These are phyloP conservation scores for Citrus trifoliata DNA, from an alignment of 345 rosid species.

Conservation along the genomic window DNA sequence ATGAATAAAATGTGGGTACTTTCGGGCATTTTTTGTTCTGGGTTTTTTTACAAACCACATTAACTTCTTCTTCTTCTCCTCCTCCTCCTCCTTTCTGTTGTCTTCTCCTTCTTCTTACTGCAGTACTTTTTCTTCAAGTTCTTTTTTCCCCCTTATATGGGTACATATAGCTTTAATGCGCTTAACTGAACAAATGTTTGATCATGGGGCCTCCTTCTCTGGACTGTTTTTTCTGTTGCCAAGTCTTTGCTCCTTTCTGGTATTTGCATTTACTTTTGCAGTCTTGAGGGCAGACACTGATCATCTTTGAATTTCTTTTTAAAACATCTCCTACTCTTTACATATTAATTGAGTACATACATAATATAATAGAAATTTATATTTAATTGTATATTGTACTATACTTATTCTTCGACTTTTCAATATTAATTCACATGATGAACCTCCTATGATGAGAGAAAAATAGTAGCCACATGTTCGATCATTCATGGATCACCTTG, in stretches of 20 bases:
- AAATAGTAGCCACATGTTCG: conserved; percentile 19
- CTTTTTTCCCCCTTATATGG: background rate
- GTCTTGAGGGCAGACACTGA: conserved; percentile 17
- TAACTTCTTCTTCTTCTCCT: background rate
- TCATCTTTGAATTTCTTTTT: conserved; percentile 1
- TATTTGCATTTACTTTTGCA: conserved; percentile 31
- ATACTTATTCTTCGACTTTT: background rate
- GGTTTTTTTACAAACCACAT: background rate
- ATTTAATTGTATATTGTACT: background rate
- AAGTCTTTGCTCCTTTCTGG: conserved; percentile 18
- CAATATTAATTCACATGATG: background rate
- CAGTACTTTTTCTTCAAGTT: background rate
- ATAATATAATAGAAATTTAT: background rate
- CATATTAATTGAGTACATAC: background rate
- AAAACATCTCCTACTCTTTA: background rate
- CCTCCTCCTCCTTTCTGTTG: background rate
- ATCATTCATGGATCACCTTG: conserved; percentile 28
- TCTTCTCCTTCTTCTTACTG: background rate
- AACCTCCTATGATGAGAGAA: conserved; percentile 4
- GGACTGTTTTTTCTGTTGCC: conserved; percentile 15
- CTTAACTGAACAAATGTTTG: conserved; percentile 15
- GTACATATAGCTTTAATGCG: conserved; percentile 18
- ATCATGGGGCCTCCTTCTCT: conserved; percentile 28
- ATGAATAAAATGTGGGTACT: conserved; percentile 3
- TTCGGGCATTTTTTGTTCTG: conserved; percentile 7